These are phyloP conservation scores for Pseudozyma hubeiensis DNA, from an alignment of 1,284 basidiomycete species.

Conservation along the genomic window DNA sequence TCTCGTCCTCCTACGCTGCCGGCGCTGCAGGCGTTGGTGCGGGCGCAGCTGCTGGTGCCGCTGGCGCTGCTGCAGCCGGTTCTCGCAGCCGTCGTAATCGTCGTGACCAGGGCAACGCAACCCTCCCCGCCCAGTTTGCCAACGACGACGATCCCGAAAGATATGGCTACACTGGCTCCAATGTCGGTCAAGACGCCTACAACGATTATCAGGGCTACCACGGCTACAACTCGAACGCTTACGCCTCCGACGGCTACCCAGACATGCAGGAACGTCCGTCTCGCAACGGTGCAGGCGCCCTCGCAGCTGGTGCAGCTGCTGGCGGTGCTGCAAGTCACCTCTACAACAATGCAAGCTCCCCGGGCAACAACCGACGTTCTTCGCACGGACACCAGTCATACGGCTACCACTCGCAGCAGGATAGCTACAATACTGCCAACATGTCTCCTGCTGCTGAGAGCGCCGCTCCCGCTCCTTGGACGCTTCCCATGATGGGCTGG, in stretches of 20 bases:
- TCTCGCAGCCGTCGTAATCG: conserved; percentile 26
- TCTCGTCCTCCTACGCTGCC: conserved; percentile 4
- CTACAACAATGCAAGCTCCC: conserved; percentile 26
- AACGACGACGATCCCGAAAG: conserved; percentile 47
- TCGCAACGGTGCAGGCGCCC: conserved; percentile 25
- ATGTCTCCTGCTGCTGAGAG: conserved; percentile 33
- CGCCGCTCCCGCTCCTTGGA: conserved; percentile 37
- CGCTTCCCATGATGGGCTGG: conserved; percentile 46
- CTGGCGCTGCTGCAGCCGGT: conserved; percentile 26
- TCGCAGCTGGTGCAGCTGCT: conserved; percentile 44
- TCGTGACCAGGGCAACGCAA: conserved; percentile 36
- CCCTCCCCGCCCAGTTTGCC: conserved; percentile 46
- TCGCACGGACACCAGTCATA: conserved; percentile 35
- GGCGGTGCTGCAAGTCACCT: conserved; percentile 33
- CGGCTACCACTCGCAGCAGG: conserved; percentile 15
- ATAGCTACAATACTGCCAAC: conserved; percentile 25
- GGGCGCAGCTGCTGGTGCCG: conserved; percentile 21
- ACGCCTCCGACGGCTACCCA: conserved; percentile 18
- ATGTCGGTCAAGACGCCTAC: conserved; percentile 28
- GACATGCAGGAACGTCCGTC: conserved; percentile 38
- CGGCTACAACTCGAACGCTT: conserved; percentile 37
- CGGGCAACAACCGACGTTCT: conserved; percentile 24
- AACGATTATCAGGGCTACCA: conserved; percentile 28
- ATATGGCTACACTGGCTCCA: conserved; percentile 29
- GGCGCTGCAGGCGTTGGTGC: conserved; percentile 23